These are phyloP conservation scores for Phytopythium mirpurense DNA, from an alignment of 352 stramenopile species.

Conservation along the genomic window DNA sequence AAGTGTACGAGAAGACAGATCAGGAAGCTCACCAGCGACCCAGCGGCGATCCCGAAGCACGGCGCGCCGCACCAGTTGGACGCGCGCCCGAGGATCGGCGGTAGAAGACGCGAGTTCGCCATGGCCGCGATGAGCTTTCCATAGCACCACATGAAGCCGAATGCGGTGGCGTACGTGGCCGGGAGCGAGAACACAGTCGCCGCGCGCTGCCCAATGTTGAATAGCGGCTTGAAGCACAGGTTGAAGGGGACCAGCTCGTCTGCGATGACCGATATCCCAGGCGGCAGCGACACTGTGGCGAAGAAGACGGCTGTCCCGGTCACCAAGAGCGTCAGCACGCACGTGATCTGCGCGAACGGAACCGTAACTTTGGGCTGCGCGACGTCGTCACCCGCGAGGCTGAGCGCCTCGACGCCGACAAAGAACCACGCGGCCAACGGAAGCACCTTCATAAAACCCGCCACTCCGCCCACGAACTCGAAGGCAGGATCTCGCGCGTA, in stretches of 20 bases:
- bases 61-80: conserved; percentile 6
- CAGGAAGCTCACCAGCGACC: conserved; percentile 8
- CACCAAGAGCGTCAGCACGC: conserved; percentile 19
- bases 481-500: neutral
- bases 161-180: conserved; percentile 33
- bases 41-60: conserved; percentile 6
- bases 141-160: conserved; percentile 40
- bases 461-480: conserved; percentile 5
- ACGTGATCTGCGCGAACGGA: conserved; percentile 23
- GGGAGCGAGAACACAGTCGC: conserved; percentile 28
- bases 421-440: conserved; percentile 21
- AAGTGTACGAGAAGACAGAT: conserved; percentile 13
- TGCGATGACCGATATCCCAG: conserved; percentile 6
- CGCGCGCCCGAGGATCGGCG: conserved; percentile 4
- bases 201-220: neutral
- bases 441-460: conserved; percentile 8
- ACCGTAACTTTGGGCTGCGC: conserved; percentile 18
- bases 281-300: conserved; percentile 11
- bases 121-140: conserved; percentile 33
- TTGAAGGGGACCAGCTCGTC: conserved; percentile 13
- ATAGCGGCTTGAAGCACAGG: conserved; percentile 16
- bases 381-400: conserved; percentile 13
- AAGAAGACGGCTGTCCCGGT: conserved; percentile 16
- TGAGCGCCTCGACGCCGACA: conserved; percentile 23
- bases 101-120: conserved; percentile 21